Evolutionary conservation across 2,329 filamentous ascomycete genomes (phyloP).

Genomic region (Teratosphaeria zuluensis): DNA sequence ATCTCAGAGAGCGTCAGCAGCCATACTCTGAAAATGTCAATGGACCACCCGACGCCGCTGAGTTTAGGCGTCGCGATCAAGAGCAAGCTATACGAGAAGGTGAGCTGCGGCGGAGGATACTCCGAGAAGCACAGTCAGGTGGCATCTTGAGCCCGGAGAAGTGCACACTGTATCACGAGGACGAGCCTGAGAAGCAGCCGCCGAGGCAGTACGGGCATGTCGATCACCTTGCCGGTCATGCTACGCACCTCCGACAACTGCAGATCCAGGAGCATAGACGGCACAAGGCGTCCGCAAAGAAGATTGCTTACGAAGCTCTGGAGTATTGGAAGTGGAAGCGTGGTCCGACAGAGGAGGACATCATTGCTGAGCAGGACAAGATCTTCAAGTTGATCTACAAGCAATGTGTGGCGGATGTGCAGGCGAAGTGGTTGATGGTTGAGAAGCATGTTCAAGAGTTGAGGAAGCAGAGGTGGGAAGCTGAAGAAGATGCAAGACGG

Average conservation of each 20-base stretch:
- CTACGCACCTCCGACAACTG: conserved; percentile 50
- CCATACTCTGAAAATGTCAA: conserved; percentile 23
- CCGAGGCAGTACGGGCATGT: conserved; percentile 73
- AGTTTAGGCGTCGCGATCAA: conserved; percentile 13
- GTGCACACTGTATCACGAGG: conserved; percentile 45
- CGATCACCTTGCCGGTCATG: conserved; percentile 75
- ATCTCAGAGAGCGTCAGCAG: conserved; percentile 25
- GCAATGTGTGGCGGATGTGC: conserved; percentile 56
- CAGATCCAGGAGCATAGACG: conserved; percentile 68
- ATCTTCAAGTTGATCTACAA: conserved; percentile 59
- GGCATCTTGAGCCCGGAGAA: conserved; percentile 60
- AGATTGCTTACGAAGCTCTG: conserved; percentile 65
- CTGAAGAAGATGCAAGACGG: conserved; percentile 56
- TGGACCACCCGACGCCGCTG: conserved; percentile 18
- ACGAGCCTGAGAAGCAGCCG: conserved; percentile 55
- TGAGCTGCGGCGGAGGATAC: conserved; percentile 41
- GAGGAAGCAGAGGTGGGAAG: conserved; percentile 49
- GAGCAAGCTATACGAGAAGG: conserved; percentile 20
- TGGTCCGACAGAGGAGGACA: conserved; percentile 68
- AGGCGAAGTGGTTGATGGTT: conserved; percentile 51
- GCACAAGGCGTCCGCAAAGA: conserved; percentile 69
- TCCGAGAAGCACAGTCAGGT: conserved; percentile 63
- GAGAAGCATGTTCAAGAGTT: conserved; percentile 48
- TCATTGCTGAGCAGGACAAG: conserved; percentile 66
- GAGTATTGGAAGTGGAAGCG: conserved; percentile 66